These are phyloP conservation scores for Ceratocystis destructans DNA, from an alignment of 2,329 filamentous ascomycete genomes.

Conservation along the genomic window DNA sequence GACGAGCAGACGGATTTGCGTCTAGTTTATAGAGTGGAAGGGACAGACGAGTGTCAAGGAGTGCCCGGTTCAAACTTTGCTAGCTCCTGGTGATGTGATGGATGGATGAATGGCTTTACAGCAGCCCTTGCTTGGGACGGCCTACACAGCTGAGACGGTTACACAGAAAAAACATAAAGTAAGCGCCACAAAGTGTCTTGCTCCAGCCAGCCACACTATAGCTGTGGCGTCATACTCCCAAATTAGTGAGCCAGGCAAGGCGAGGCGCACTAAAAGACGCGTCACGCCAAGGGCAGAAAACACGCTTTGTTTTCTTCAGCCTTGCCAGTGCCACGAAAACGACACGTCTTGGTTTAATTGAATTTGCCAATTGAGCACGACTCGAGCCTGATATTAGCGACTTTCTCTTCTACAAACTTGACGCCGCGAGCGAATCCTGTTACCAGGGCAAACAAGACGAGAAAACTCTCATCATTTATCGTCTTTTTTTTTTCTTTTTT, in stretches of 20 bases:
- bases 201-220: background rate
- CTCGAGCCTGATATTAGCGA: too few species aligned
- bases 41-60: too few species aligned
- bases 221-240: background rate
- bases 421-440: conserved; percentile 20
- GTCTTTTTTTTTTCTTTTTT: conserved; percentile 26
- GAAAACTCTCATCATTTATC: conserved; percentile 24
- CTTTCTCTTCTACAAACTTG: conserved; percentile 22
- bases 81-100: too few species aligned
- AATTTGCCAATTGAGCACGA: conserved; percentile 12
- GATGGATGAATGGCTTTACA: too few species aligned
- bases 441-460: background rate
- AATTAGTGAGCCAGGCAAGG: background rate
- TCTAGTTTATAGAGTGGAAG: too few species aligned
- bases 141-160: background rate
- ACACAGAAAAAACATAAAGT: background rate
- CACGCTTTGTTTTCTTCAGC: conserved; percentile 6
- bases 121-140: background rate
- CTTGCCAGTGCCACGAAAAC: conserved; percentile 29
- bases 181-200: background rate
- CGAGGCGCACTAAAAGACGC: conserved; percentile 5
- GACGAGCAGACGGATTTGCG: too few species aligned
- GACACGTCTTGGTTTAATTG: conserved; percentile 29
- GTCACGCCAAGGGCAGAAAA: conserved; percentile 16
- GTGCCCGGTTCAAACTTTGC: too few species aligned